Base-by-base conservation (phyloP, 225 moss, liverwort and hornwort species). In the Marchantia polymorpha region DNA sequence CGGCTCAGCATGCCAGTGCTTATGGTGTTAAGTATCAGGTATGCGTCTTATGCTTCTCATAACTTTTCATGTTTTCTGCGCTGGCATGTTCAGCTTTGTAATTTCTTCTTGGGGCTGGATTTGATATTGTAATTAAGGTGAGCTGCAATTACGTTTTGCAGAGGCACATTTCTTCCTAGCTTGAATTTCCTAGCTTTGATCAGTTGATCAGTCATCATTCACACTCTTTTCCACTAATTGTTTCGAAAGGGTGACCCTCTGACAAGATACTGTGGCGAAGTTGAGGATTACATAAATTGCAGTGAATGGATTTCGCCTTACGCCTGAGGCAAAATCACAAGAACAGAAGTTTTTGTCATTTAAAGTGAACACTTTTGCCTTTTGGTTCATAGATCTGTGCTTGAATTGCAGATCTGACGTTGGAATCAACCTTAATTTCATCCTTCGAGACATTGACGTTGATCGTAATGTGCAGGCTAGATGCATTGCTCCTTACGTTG, bases 1-100 rank as follows among this genome's bases (percentile, higher is more conserved):
- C 80, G 74, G 61, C 68, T 17, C 83, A 81, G 63, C 84, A 81
- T 51, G 84, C 80, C 23, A 80, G 80, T 63, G 77, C 86, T 7
- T 89, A 89, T 25, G 84, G 86, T 19, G 84, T 89, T 52, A 89
- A 84, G 72, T 86, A 89, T 73, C 86, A 89, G 85, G 85, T 19
- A 80, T 2, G 83, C n/a, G 69, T 39, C 49, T 7, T 48, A 19
- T 17, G 17, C 59, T 2, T 59, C 59, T 59, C 22, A 19, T 59
- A 11, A 59, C 7, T 59, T 20, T 59, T 4, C 17, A 39, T 59
- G 10, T 20, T 12, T 59, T 59, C 20, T 39, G 39, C 39, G 39
- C 5, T 39, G 39, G 39, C 39, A 39, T 39, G 39, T 39, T 39
- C 39, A 39, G 39, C 5, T 4, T 49, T 70, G 17, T 20, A 2